Conservation (phyloP, 2,329 filamentous ascomycete genomes). For the Nemania serpens region DNA sequence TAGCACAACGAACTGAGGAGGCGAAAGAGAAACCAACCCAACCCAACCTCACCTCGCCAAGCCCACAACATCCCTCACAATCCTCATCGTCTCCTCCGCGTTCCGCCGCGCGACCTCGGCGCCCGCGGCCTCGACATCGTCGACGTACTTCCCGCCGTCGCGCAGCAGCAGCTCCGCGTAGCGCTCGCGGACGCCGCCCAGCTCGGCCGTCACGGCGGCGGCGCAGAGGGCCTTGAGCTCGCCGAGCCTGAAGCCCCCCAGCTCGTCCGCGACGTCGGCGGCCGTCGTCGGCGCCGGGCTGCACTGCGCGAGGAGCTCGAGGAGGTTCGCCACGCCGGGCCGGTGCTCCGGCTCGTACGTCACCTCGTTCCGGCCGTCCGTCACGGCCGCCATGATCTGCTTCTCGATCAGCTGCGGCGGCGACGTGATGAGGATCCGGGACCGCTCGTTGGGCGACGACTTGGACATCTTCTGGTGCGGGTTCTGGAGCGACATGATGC, state of each 20-base stretch:
- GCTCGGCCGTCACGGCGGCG: slow-evolving; percentile 56
- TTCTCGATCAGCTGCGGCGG: slow-evolving; percentile 62
- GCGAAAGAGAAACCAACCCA: neutral
- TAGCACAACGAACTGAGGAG: neutral
- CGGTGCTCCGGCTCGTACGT: slow-evolving; percentile 72
- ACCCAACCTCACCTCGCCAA: slow-evolving; percentile 38
- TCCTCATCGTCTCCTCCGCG: slow-evolving; percentile 62
- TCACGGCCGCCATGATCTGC: slow-evolving; percentile 76
- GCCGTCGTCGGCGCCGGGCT: slow-evolving; percentile 45
- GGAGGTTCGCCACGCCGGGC: slow-evolving; percentile 85
- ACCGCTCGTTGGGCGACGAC: slow-evolving; percentile 71
- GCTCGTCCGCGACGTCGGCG: slow-evolving; percentile 41
- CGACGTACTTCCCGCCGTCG: slow-evolving; percentile 57
- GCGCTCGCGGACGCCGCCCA: slow-evolving; percentile 54
- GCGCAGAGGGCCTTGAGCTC: slow-evolving; percentile 69
- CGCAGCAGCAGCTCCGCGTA: slow-evolving; percentile 52
- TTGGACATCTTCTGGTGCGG: slow-evolving; percentile 94
- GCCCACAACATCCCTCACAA: slow-evolving; percentile 58
- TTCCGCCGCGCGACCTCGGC: slow-evolving; percentile 64
- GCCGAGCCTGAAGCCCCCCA: slow-evolving; percentile 52
- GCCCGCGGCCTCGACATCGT: slow-evolving; percentile 62
- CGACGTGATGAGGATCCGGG: slow-evolving; percentile 84
- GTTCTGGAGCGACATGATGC: slow-evolving; percentile 86
- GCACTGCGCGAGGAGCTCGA: slow-evolving; percentile 79
- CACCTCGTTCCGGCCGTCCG: slow-evolving; percentile 70